Base-by-base conservation (phyloP, 495 filamentous ascomycete species). In the Penicillium taxi region DNA sequence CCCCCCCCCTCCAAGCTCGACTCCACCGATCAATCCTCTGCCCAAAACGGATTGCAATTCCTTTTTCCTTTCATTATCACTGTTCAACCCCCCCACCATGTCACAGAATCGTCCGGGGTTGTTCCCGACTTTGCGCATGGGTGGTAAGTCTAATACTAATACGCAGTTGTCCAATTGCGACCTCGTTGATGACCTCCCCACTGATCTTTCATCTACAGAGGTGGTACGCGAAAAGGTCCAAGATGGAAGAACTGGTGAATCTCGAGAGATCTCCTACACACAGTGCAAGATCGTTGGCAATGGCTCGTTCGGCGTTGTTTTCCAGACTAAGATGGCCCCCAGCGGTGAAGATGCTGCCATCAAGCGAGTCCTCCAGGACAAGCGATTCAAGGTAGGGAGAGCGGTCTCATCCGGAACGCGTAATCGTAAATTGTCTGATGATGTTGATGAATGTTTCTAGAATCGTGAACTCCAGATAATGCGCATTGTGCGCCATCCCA, bases 241-340 rank as follows among this genome's bases (percentile, higher is more conserved):
- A 67, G 91, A 98, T 76, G 91, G 91, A 52, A 69, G 93, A 49
- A 96, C 91, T 1, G 91, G 91, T 33, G 93, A 98, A 56, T 88
- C 85, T 41, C 83, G 82, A 59, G 91, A 98, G 53, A 82, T 98
- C 66, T 86, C 91, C 57, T 98, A 98, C 55, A 96, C 91, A 27
- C 91, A 98, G 60, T 98, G 91, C 69, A 98, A 98, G 70, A 96
- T 98, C 45, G 91, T 98, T n/a, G 91, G 91, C 51, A 98, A 98
- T 64, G 91, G 91, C 36, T 96, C 91, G 9, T 98, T 98, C 58
- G 91, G 91, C 42, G 91, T 98, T 14, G 91, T 98, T 43, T 98
- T 98, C 59, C 91, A 98, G 63, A 98, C 91, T 20, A 98, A 96
- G 67, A 79, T 98, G 54, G 88, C 91, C 43, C 91, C 91, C 11